Percentiles rank a stretch among this genome's conserved stretches.
Conservation (phyloP, 495 filamentous ascomycete species). For the Parachaetomium inaequale region DNA sequence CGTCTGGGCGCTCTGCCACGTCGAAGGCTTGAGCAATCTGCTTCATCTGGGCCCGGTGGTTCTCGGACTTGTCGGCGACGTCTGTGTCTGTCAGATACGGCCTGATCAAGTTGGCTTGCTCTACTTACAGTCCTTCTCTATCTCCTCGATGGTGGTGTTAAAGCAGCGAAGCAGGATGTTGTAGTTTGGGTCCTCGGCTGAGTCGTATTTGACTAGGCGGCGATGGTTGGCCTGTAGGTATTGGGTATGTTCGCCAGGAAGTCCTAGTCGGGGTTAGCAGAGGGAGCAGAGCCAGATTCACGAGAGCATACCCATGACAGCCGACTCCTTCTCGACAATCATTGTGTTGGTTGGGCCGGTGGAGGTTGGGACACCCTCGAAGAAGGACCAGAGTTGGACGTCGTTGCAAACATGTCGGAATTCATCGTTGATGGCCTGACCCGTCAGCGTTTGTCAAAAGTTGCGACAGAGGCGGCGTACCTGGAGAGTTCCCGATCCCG, state of each 20-base stretch:
- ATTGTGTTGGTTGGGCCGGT: constrained; percentile 28
- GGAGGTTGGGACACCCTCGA: constrained; percentile 38
- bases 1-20: constrained; percentile 18
- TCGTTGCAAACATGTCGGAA: constrained; percentile 38
- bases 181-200: constrained; percentile 24
- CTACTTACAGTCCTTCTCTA: constrained; percentile 18
- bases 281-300: neutral
- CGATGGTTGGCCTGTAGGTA: constrained; percentile 46
- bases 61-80: constrained; percentile 14
- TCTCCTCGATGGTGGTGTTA: constrained; percentile 21
- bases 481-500: constrained; percentile 25
- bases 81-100: constrained; percentile 6
- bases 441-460: neutral
- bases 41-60: constrained; percentile 21
- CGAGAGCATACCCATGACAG: constrained; percentile 26
- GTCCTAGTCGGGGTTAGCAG: constrained; percentile 16
- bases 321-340: constrained; percentile 42
- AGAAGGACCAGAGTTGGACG: constrained; percentile 45
- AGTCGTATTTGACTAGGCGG: constrained; percentile 26
- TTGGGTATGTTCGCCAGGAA: constrained; percentile 36
- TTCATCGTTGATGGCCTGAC: constrained; percentile 42
- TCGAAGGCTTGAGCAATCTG: constrained; percentile 22
- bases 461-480: neutral
- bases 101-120: neutral
- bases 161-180: constrained; percentile 23